phyloP scores from a whole-genome alignment of 2,329 filamentous ascomycete species.

The Colletotrichum camelliae region DNA sequence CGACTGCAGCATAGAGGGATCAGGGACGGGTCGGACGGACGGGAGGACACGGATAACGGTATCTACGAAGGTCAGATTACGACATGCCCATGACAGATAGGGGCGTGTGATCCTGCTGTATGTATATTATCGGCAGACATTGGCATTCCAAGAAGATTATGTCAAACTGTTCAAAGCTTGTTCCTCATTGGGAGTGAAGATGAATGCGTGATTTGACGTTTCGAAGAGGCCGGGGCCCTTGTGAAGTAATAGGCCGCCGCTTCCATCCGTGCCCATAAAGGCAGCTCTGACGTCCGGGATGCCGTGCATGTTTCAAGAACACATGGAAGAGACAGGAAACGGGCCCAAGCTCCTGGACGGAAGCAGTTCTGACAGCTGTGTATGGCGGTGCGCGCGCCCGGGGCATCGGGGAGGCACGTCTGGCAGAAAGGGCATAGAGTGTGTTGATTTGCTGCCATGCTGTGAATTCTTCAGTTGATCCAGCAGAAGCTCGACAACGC shows the following conservation, averaged over 20 bases:
- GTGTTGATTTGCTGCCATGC: neutral
- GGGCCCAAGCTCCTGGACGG: neutral
- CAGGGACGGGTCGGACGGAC: neutral
- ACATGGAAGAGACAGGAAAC: neutral
- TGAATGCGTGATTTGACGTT: neutral
- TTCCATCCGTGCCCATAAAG: neutral
- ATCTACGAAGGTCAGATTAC: conserved; percentile 12
- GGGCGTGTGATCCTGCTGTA: conserved; percentile 22
- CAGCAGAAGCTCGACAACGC: neutral
- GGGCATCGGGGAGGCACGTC: neutral
- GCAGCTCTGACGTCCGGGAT: neutral
- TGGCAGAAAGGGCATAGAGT: neutral
- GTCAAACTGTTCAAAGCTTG: neutral
- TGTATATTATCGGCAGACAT: conserved; percentile 22
- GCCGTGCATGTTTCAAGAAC: neutral
- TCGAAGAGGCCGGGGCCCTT: neutral
- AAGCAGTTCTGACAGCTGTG: neutral
- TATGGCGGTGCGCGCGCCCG: too few relatives aligned
- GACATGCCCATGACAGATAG: conserved; percentile 5
- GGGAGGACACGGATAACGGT: neutral
- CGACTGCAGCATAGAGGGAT: conserved; percentile 23
- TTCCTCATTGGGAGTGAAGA: neutral
- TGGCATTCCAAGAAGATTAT: neutral
- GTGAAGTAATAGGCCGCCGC: neutral
- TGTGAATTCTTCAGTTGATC: neutral